Evolutionary conservation across 768 basidiomycete genomes (phyloP).

Genomic region (Holtermannia corniformis): DNA sequence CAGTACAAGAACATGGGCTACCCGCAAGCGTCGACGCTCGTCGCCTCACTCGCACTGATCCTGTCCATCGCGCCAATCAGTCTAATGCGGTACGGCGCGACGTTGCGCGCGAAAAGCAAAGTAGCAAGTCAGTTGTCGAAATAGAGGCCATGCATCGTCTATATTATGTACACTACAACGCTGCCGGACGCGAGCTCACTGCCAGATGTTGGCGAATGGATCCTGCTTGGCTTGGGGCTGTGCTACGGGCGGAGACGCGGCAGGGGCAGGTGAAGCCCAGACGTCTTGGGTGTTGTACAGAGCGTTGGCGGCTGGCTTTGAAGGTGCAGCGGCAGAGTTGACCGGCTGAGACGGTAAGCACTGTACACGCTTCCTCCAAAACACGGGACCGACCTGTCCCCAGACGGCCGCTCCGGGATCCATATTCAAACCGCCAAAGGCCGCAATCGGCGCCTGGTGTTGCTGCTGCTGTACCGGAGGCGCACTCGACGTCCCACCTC

Average conservation of each 20-base stretch:
- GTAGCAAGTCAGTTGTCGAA: constrained; percentile 25
- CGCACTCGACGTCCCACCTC: constrained; percentile 24
- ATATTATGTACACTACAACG: no score
- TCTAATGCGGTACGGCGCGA: constrained; percentile 29
- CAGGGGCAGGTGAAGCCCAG: constrained; percentile 3
- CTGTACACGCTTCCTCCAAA: constrained; percentile 2
- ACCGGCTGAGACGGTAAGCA: constrained; percentile 2
- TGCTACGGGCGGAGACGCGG: neutral
- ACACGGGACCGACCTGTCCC: constrained; percentile 11
- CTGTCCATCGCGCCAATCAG: constrained; percentile 25
- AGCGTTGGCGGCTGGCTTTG: constrained; percentile 1
- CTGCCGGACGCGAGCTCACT: no score
- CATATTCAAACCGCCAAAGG: constrained; percentile 24
- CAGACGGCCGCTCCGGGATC: constrained; percentile 23
- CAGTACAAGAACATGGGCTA: constrained; percentile 24
- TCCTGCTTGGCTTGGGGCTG: constrained; percentile 22
- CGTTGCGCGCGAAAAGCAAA: constrained; percentile 29
- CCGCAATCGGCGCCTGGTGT: constrained; percentile 9
- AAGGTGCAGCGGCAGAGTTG: neutral
- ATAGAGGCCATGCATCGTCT: no score
- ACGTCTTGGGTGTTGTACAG: constrained; percentile 1
- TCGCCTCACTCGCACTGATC: constrained; percentile 27
- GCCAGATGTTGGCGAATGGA: constrained; percentile 35
- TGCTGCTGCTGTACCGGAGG: constrained; percentile 10
- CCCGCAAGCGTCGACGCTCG: constrained; percentile 30